Percentiles rank a stretch among this genome's conserved stretches.
Conservation (phyloP, 345 rosid species). For the Excoecaria agallocha region DNA sequence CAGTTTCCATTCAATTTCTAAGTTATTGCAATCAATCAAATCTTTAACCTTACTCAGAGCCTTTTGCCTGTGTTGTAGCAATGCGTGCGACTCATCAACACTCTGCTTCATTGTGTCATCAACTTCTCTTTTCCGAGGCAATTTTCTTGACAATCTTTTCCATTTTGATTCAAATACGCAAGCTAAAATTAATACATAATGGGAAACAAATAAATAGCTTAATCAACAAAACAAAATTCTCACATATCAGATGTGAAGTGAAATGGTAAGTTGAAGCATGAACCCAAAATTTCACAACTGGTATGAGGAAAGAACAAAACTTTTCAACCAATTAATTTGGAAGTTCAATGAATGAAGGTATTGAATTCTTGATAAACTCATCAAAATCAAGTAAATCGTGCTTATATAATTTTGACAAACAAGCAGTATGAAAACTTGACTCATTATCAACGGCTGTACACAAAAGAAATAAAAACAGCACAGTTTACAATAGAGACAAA, state of each 20-base stretch:
- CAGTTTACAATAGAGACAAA: too few species aligned
- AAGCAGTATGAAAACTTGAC: too few species aligned
- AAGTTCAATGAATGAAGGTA: too few species aligned
- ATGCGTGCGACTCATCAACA: slow-evolving; percentile 24
- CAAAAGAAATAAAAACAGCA: too few species aligned
- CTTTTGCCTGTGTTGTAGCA: slow-evolving; percentile 49
- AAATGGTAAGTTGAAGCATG: not conserved
- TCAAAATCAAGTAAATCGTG: too few species aligned
- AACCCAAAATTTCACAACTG: not conserved
- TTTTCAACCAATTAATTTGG: too few species aligned
- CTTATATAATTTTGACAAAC: too few species aligned
- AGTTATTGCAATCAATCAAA: slow-evolving; percentile 36
- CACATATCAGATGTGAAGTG: not conserved
- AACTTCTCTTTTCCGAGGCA: slow-evolving; percentile 32
- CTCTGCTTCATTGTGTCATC: slow-evolving; percentile 20
- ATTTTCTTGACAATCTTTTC: slow-evolving; percentile 47
- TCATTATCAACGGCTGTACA: too few species aligned
- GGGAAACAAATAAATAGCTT: not conserved
- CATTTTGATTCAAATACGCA: slow-evolving; percentile 52
- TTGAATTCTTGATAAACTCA: too few species aligned
- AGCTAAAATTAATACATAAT: slow-evolving; percentile 22
- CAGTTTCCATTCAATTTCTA: slow-evolving; percentile 48
- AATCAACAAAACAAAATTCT: not conserved
- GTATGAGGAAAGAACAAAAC: not conserved
- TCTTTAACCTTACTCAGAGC: slow-evolving; percentile 39